These are phyloP conservation scores for Coemansia sp. DNA, from an alignment of 192 early-diverging fungal genomes.

Conservation along the genomic window DNA sequence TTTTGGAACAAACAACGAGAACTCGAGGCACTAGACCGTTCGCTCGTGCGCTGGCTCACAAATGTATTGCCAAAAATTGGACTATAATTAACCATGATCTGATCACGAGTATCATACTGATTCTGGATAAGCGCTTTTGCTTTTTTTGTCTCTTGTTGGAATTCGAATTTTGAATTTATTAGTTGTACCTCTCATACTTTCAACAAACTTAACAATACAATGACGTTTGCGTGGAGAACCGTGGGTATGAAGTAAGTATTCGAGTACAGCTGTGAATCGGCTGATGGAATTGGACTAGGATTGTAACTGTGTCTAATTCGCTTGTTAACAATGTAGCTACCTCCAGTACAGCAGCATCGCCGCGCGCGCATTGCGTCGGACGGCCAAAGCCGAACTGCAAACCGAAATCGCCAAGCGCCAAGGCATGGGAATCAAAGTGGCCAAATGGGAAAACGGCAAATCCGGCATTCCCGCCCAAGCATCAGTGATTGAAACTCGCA, in stretches of 20 bases:
- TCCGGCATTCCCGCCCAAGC: conserved; percentile 18
- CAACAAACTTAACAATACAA: not conserved
- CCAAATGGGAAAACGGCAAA: conserved; percentile 53
- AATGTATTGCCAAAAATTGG: not conserved
- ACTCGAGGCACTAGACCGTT: conserved; percentile 6
- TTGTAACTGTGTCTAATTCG: no score
- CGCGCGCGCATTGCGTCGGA: conserved; percentile 50
- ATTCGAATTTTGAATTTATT: no score
- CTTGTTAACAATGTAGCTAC: conserved; percentile 26
- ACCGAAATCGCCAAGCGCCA: conserved; percentile 52
- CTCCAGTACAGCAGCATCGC: conserved; percentile 56
- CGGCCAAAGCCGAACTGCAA: conserved; percentile 42
- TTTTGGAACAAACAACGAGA: conserved; percentile 31
- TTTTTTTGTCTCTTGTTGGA: no score
- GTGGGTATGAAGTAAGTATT: conserved; percentile 1
- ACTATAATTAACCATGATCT: not conserved
- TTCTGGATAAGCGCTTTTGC: no score
- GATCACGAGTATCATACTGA: no score
- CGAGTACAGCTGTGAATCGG: not conserved
- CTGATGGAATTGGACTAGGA: no score
- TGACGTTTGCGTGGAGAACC: conserved; percentile 4
- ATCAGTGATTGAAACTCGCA: conserved; percentile 39
- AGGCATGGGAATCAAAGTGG: conserved; percentile 40
- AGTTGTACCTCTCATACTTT: no score
- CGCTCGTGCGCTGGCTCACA: not conserved